Percentiles rank a stretch among this genome's conserved stretches.
Conservation (phyloP, 768 basidiomycete genomes). For the Sporobolomyces phaffii region DNA sequence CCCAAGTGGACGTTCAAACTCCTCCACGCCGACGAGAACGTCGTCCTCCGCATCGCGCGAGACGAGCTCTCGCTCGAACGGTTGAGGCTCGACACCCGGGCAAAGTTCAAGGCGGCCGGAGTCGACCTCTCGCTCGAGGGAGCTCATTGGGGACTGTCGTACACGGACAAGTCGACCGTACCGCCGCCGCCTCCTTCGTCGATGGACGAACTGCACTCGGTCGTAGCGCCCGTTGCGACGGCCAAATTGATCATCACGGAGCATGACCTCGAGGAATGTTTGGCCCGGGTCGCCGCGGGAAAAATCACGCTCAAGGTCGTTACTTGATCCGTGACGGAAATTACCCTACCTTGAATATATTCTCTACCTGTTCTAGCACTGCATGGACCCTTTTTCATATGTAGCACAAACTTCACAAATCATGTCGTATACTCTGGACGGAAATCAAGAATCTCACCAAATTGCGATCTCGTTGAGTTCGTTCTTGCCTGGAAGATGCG, state of each 20-base stretch:
- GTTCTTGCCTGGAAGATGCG: no score
- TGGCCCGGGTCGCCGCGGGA: background rate
- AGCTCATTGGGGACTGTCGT: conserved; percentile 12
- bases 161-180: background rate
- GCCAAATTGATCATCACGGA: conserved; percentile 13
- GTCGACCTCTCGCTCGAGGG: conserved; percentile 1
- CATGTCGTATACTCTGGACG: no score
- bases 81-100: background rate
- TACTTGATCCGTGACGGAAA: background rate
- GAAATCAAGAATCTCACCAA: no score
- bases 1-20: conserved; percentile 26
- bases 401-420: no score
- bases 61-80: conserved; percentile 5
- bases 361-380: no score
- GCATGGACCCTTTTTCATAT: no score
- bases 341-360: no score
- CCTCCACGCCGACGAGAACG: conserved; percentile 16
- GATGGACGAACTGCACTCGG: background rate
- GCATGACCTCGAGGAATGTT: conserved; percentile 9
- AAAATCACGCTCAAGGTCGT: conserved; percentile 27
- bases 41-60: conserved; percentile 20
- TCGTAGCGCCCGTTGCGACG: background rate
- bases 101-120: conserved; percentile 24
- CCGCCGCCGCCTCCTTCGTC: no score
- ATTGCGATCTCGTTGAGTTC: no score